phyloP scores from a whole-genome alignment of 805 yeast genomes.

The Barnettozyma californica region DNA sequence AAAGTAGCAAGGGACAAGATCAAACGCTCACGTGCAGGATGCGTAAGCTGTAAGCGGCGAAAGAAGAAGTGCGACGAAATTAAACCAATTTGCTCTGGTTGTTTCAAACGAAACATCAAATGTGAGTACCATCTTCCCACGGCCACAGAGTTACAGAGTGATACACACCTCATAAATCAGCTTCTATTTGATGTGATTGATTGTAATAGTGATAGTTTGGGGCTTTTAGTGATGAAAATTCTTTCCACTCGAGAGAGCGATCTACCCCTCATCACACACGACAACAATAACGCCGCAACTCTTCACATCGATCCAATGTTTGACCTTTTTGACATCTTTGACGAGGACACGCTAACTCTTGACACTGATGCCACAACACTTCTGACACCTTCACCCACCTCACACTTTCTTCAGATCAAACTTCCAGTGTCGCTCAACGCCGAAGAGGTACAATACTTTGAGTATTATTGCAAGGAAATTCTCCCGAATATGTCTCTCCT shows the following conservation, averaged over 20 bases:
- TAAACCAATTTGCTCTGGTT: conserved; percentile 42
- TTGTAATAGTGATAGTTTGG: conserved; percentile 6
- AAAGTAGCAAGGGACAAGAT: not conserved
- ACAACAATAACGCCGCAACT: not conserved
- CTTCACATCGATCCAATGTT: conserved; percentile 6
- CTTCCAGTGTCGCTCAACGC: conserved; percentile 30
- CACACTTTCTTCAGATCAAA: conserved; percentile 21
- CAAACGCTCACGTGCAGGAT: conserved; percentile 33
- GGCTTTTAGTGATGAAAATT: conserved; percentile 9
- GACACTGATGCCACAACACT: not conserved
- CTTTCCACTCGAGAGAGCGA: not conserved
- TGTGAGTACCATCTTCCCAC: conserved; percentile 23
- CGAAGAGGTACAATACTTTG: conserved; percentile 34
- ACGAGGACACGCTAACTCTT: not conserved
- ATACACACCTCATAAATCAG: not conserved
- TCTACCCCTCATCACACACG: not conserved
- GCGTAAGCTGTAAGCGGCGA: conserved; percentile 35
- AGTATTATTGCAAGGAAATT: conserved; percentile 39
- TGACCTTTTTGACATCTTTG: conserved; percentile 3
- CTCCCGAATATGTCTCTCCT: conserved; percentile 36
- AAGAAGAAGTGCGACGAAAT: conserved; percentile 48
- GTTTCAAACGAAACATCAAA: conserved; percentile 27
- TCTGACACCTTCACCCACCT: conserved; percentile 7
- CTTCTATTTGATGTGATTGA: conserved; percentile 8
- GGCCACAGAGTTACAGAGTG: not conserved